A percentile compares a stretch with the other conserved stretches of the same genome.
Conservation (phyloP, 2,329 filamentous ascomycete genomes). For the Leptodontidium sp. region DNA sequence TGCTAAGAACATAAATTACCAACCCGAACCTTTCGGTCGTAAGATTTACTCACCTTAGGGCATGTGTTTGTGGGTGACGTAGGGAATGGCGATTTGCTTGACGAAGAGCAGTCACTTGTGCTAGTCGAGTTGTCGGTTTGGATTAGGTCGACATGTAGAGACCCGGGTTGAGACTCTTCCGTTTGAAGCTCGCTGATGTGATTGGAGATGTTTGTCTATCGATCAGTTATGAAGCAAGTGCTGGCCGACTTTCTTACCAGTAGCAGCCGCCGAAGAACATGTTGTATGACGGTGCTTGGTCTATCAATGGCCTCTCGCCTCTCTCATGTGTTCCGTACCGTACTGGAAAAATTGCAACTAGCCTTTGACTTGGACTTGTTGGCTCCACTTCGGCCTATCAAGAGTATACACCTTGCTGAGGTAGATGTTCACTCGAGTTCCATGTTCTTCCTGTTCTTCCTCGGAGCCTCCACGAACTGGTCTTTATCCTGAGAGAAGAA, state of each 20-base stretch:
- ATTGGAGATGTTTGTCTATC: background rate
- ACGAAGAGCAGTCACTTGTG: too few relatives aligned
- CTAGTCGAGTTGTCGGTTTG: too few relatives aligned
- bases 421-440: too few relatives aligned
- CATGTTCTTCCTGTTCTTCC: too few relatives aligned
- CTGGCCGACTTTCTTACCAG: background rate
- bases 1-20: background rate
- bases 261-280: too few relatives aligned
- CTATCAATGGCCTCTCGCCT: background rate
- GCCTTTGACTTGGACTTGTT: background rate
- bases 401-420: background rate
- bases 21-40: background rate
- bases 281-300: background rate
- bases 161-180: background rate
- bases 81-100: too few relatives aligned
- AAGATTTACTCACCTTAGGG: background rate
- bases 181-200: background rate
- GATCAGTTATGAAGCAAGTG: background rate
- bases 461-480: too few relatives aligned
- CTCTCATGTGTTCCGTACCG: background rate
- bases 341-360: too few relatives aligned
- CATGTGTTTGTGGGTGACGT: too few relatives aligned
- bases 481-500: background rate
- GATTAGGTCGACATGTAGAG: background rate
- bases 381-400: background rate